phyloP scores from a whole-genome alignment of 129 eudicot species.

The Deinandra increscens region DNA sequence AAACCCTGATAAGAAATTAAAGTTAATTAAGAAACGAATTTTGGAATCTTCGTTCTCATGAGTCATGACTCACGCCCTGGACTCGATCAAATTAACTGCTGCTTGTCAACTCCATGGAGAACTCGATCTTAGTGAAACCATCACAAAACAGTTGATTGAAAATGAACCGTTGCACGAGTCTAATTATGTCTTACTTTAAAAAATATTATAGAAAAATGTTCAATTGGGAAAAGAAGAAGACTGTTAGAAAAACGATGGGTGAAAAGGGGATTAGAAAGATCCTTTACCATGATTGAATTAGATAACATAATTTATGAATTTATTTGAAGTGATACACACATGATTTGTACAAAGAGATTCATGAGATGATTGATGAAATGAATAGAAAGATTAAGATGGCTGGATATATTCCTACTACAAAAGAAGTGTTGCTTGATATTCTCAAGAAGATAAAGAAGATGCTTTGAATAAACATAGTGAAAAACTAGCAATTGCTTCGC shows the following conservation, averaged over 20 bases:
- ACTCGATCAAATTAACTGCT: too few species aligned
- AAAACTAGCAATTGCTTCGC: slow-evolving; percentile 79
- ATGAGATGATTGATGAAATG: slow-evolving; percentile 80
- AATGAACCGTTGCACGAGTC: slow-evolving; percentile 56
- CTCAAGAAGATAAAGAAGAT: slow-evolving; percentile 75
- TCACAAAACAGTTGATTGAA: slow-evolving; percentile 44
- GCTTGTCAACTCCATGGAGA: slow-evolving; percentile 73
- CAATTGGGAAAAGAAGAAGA: slow-evolving; percentile 63
- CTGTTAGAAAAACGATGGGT: slow-evolving; percentile 59
- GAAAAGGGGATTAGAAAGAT: slow-evolving; percentile 62
- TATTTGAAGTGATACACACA: slow-evolving; percentile 65
- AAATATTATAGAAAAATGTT: slow-evolving; percentile 69
- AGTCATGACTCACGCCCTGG: too few species aligned
- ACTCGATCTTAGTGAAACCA: slow-evolving; percentile 56
- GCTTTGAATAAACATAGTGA: slow-evolving; percentile 74
- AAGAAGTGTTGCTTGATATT: slow-evolving; percentile 66
- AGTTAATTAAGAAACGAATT: too few species aligned
- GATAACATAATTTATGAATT: slow-evolving; percentile 61
- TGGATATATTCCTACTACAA: slow-evolving; percentile 64
- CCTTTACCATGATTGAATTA: slow-evolving; percentile 70
- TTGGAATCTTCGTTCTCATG: too few species aligned
- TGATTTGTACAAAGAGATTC: slow-evolving; percentile 43
- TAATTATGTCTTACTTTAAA: slow-evolving; percentile 68
- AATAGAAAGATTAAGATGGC: slow-evolving; percentile 53
- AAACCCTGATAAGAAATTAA: too few species aligned